These are phyloP conservation scores for Pulveroboletus ravenelii DNA, from an alignment of 768 basidiomycete genomes.

Conservation along the genomic window DNA sequence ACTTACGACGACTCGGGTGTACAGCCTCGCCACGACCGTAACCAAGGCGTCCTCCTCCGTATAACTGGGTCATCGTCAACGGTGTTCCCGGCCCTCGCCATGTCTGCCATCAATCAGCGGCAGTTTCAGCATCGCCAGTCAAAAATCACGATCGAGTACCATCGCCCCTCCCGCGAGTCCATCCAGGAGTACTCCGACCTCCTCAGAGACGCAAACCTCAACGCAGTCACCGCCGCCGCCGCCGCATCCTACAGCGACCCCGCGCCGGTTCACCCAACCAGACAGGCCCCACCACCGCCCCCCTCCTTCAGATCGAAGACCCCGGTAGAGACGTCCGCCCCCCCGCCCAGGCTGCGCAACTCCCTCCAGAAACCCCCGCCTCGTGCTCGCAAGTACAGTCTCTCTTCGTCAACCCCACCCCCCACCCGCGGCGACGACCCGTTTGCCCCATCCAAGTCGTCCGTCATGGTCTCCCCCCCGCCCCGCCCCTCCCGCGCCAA, in stretches of 20 bases:
- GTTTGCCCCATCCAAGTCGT: constrained; percentile 34
- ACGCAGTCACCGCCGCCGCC: constrained; percentile 47
- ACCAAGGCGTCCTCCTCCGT: not conserved
- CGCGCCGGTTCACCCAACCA: constrained; percentile 33
- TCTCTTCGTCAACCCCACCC: constrained; percentile 33
- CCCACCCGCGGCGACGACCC: constrained; percentile 41
- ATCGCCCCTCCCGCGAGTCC: constrained; percentile 68
- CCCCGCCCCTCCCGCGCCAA: constrained; percentile 81
- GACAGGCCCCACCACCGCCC: constrained; percentile 42
- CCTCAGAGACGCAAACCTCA: constrained; percentile 53
- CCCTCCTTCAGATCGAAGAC: constrained; percentile 29
- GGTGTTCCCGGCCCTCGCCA: not conserved
- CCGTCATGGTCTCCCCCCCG: constrained; percentile 47
- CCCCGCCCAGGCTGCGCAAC: constrained; percentile 39
- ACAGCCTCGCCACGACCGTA: not conserved
- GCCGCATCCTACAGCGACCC: constrained; percentile 33
- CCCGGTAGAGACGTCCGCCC: constrained; percentile 21
- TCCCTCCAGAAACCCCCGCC: constrained; percentile 63
- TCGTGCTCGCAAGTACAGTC: constrained; percentile 48
- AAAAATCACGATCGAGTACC: constrained; percentile 71
- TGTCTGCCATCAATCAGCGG: constrained; percentile 42
- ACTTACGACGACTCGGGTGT: too few relatives aligned
- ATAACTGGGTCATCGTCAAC: not conserved
- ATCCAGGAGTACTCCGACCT: constrained; percentile 77
- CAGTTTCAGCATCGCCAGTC: constrained; percentile 44